These are phyloP conservation scores for Hypoxylon perforatum DNA, from an alignment of 495 filamentous ascomycete species.

Conservation along the genomic window DNA sequence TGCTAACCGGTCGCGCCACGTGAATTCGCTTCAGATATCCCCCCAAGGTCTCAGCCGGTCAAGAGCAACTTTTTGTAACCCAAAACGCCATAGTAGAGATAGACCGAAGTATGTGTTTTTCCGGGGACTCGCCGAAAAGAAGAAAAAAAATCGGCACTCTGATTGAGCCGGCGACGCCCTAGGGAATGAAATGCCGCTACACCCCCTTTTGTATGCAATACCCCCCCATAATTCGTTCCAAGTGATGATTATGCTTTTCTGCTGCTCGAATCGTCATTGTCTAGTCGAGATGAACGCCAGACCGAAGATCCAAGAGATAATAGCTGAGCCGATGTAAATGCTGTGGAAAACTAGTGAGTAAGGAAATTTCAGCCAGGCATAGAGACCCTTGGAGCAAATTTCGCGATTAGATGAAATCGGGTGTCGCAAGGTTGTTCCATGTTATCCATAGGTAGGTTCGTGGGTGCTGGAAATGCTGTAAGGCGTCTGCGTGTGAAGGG, in stretches of 20 bases:
- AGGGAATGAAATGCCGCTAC: constrained; percentile 2
- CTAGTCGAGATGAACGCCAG: constrained; percentile 9
- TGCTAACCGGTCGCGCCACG: neutral
- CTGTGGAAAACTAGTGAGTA: constrained; percentile 6
- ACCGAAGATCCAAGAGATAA: neutral
- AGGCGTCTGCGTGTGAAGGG: neutral
- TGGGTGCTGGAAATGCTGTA: neutral
- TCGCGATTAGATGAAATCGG: neutral
- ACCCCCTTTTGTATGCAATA: constrained; percentile 33
- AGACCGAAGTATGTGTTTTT: constrained; percentile 3
- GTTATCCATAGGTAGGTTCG: neutral
- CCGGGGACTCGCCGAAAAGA: constrained; percentile 7
- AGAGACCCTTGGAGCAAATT: neutral
- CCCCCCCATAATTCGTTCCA: constrained; percentile 9
- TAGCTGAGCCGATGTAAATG: constrained; percentile 13
- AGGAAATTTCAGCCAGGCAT: neutral
- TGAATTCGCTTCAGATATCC: constrained; percentile 14
- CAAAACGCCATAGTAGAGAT: constrained; percentile 32
- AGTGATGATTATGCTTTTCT: constrained; percentile 29
- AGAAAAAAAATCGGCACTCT: neutral
- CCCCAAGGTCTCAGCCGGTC: neutral
- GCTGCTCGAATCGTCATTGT: constrained; percentile 2
- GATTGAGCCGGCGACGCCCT: neutral
- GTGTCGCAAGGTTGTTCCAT: neutral
- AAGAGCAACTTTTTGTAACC: constrained; percentile 31